phyloP scores from a whole-genome alignment of 768 basidiomycete species.

The Strobilomyces confusus region DNA sequence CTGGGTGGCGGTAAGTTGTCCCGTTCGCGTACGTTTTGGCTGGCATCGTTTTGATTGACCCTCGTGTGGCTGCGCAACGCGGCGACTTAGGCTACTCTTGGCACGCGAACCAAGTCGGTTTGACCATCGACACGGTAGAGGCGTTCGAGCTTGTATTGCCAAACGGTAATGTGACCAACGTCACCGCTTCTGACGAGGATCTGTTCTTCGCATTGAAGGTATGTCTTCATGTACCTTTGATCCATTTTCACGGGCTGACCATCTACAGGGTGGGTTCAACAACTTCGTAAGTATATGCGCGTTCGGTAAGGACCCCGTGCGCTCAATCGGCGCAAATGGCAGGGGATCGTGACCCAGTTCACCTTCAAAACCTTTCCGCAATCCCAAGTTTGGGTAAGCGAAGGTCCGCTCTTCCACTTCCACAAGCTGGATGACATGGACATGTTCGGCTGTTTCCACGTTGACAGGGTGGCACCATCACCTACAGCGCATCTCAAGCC shows the following conservation, averaged over 20 bases:
- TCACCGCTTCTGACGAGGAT: conserved; percentile 36
- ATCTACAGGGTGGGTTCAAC: conserved; percentile 55
- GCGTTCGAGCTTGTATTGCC: conserved; percentile 60
- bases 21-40: background rate
- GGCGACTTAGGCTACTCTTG: conserved; percentile 55
- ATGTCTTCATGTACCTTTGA: conserved; percentile 6
- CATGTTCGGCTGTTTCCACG: conserved; percentile 2
- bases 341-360: conserved; percentile 60
- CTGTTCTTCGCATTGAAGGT: conserved; percentile 46
- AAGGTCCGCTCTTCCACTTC: background rate
- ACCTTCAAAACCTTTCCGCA: conserved; percentile 43
- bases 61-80: conserved; percentile 7
- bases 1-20: conserved; percentile 49
- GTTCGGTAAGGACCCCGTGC: background rate
- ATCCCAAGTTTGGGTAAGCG: conserved; percentile 24
- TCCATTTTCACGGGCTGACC: background rate
- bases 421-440: background rate
- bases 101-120: conserved; percentile 57
- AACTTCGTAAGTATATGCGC: conserved; percentile 44
- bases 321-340: conserved; percentile 32
- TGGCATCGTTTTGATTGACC: conserved; percentile 1
- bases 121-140: conserved; percentile 51
- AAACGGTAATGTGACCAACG: conserved; percentile 40
- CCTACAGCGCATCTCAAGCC: conserved; percentile 16
- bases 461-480: conserved; percentile 47